phyloP scores from a whole-genome alignment of 2,329 filamentous ascomycete species.

The Diplodia intermedia region DNA sequence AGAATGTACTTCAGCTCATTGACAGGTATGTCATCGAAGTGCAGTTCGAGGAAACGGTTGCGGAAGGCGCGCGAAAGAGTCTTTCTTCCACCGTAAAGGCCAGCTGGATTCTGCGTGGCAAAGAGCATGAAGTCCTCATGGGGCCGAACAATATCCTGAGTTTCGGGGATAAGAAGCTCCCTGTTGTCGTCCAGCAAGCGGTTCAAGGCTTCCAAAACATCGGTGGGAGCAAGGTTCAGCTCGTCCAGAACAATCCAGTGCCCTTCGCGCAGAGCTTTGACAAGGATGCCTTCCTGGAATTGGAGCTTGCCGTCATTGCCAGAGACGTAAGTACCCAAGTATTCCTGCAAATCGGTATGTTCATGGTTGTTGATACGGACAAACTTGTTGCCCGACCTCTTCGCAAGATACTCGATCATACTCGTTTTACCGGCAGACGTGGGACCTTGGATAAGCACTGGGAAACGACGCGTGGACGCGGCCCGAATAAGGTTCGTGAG shows the following conservation, averaged over 20 bases:
- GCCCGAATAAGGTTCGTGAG: constrained; percentile 93
- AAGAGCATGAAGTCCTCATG: constrained; percentile 98
- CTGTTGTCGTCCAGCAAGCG: constrained; percentile 94
- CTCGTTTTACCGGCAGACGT: constrained; percentile 98
- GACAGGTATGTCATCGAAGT: constrained; percentile 98
- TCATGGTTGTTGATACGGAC: constrained; percentile 99
- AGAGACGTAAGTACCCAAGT: constrained; percentile 92
- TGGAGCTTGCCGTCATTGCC: constrained; percentile 80
- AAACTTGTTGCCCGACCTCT: constrained; percentile 94
- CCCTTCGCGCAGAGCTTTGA: constrained; percentile 88
- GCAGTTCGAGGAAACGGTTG: constrained; percentile 94
- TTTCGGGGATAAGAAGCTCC: constrained; percentile 94
- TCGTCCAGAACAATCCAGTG: constrained; percentile 99
- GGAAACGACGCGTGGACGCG: constrained; percentile 88
- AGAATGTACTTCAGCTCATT: constrained; percentile 91
- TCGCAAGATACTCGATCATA: constrained; percentile 99
- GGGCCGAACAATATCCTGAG: constrained; percentile 89
- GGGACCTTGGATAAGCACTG: constrained; percentile 92
- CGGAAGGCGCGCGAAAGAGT: constrained; percentile 91
- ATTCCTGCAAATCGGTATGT: constrained; percentile 97
- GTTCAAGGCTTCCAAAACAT: constrained; percentile 95
- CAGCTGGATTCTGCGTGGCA: constrained; percentile 95
- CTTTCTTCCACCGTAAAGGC: constrained; percentile 93
- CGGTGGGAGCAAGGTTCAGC: constrained; percentile 93
- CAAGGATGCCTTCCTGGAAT: constrained; percentile 93